phyloP scores from a whole-genome alignment of 2,329 filamentous ascomycete genomes.

The Aspergillus caelatus region DNA sequence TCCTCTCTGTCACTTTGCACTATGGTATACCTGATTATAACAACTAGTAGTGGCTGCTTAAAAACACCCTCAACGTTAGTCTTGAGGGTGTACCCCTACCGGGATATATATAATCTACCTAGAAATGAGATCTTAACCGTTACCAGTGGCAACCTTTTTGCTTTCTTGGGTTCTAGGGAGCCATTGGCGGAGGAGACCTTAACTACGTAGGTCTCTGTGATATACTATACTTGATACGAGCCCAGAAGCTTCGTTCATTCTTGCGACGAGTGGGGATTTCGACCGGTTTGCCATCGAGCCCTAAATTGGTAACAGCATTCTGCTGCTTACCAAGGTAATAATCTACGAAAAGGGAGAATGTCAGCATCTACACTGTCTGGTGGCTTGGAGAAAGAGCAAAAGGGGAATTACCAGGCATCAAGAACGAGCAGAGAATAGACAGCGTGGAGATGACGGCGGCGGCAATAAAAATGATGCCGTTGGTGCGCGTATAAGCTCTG shows the following conservation, averaged over 20 bases:
- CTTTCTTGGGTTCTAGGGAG: too few species aligned
- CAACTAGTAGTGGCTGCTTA: too few species aligned
- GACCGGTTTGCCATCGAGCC: background rate
- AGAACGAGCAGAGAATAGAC: background rate
- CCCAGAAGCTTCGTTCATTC: accelerated
- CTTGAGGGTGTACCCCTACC: too few species aligned
- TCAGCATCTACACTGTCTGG: background rate
- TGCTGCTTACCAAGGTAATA: background rate
- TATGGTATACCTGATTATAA: too few species aligned
- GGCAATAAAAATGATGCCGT: background rate
- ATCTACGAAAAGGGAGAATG: background rate
- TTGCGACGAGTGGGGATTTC: background rate
- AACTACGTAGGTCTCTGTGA: background rate
- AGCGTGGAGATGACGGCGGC: background rate
- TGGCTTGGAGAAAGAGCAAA: too few species aligned
- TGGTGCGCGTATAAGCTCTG: background rate
- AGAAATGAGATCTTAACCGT: too few species aligned
- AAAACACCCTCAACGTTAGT: too few species aligned
- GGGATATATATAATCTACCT: too few species aligned
- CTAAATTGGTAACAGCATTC: background rate
- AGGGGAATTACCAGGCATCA: background rate
- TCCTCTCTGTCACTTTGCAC: accelerated
- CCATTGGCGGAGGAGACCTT: background rate
- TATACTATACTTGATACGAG: background rate
- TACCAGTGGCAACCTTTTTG: background rate